These are phyloP conservation scores for Ramichloridium luteum DNA, from an alignment of 2,329 filamentous ascomycete species.

Conservation along the genomic window DNA sequence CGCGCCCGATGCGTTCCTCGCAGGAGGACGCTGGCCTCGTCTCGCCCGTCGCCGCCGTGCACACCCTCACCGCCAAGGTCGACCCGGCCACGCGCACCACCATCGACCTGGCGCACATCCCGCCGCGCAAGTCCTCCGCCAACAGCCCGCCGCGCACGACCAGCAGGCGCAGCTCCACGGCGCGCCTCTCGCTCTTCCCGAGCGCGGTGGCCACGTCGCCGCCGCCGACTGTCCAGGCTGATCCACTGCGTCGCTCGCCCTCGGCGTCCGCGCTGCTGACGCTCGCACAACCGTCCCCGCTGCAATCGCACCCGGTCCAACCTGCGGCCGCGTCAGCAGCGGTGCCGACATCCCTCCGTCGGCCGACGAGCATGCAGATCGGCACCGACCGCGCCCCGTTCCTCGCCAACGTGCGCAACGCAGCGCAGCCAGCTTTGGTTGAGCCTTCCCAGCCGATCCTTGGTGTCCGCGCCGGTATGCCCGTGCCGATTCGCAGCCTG, in stretches of 20 bases:
- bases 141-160: conserved; percentile 1
- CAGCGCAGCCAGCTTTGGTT: conserved; percentile 8
- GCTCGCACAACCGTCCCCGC: conserved; percentile 1
- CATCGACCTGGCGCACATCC: conserved; percentile 4
- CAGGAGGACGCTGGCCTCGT: conserved; percentile 8
- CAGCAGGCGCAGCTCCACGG: conserved; percentile 1
- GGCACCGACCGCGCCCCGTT: conserved; percentile 32
- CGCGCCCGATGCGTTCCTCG: conserved; percentile 4
- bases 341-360: conserved; percentile 21
- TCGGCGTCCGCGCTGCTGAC: conserved; percentile 5
- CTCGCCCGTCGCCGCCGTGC: conserved; percentile 15
- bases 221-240: conserved; percentile 1
- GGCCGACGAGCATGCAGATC: conserved; percentile 34
- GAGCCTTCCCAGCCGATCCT: conserved; percentile 21
- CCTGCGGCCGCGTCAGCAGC: background rate
- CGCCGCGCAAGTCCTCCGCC: conserved; percentile 5
- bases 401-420: conserved; percentile 26
- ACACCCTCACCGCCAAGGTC: conserved; percentile 16
- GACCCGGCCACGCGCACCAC: conserved; percentile 5
- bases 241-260: conserved; percentile 7
- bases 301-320: conserved; percentile 2
- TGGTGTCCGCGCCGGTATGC: conserved; percentile 12
- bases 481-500: conserved; percentile 20
- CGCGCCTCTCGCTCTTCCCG: conserved; percentile 16
- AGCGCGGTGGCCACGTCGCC: conserved; percentile 4